Percentiles rank a stretch among this genome's conserved stretches.
Evolutionary conservation across 2,329 filamentous ascomycete species (phyloP).

Genomic region (Pseudocercospora fuligena): DNA sequence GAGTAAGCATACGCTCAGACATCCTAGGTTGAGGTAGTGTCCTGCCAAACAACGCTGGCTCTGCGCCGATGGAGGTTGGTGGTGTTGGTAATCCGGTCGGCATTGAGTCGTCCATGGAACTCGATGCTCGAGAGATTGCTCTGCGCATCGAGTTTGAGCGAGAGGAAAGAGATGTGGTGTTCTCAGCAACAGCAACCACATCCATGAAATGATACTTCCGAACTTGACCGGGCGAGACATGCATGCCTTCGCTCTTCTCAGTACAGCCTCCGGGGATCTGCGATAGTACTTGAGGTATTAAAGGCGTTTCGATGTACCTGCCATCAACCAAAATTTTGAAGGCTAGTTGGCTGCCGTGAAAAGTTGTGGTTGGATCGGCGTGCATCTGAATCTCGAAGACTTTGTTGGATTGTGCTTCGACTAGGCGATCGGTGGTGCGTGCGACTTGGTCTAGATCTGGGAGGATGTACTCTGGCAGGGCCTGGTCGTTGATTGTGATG

Average conservation of each 20-base stretch:
- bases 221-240: conserved; percentile 12
- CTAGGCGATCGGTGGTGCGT: conserved; percentile 15
- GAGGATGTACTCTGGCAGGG: conserved; percentile 18
- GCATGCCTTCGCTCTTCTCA: conserved; percentile 15
- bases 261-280: conserved; percentile 6
- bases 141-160: conserved; percentile 2
- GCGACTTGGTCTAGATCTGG: conserved; percentile 14
- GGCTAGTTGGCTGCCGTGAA: conserved; percentile 12
- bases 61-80: neutral
- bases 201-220: conserved; percentile 19
- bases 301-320: conserved; percentile 17
- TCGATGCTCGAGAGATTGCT: neutral
- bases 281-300: no score
- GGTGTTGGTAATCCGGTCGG: neutral
- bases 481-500: conserved; percentile 11
- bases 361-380: neutral
- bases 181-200: neutral
- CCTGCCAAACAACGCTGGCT: no score
- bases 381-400: conserved; percentile 20
- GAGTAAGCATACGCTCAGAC: conserved; percentile 1
- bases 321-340: conserved; percentile 24
- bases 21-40: neutral
- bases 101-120: neutral
- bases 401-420: conserved; percentile 20
- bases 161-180: neutral